These are phyloP conservation scores for Claviceps pazoutovae DNA, from an alignment of 2,329 filamentous ascomycete genomes.

Conservation along the genomic window DNA sequence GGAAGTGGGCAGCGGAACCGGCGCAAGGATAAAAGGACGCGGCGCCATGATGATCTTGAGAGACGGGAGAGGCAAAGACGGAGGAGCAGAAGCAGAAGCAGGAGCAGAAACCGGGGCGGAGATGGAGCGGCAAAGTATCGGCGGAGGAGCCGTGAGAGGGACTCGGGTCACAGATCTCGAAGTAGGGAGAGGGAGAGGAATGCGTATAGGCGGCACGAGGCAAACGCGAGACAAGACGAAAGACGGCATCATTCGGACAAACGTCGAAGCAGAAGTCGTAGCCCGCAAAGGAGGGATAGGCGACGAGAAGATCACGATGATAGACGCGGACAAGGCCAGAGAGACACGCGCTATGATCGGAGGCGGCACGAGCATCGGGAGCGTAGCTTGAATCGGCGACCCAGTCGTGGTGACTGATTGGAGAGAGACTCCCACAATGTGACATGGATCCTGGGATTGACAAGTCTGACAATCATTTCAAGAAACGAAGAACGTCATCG, in stretches of 20 bases:
- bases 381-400: conserved; percentile 4
- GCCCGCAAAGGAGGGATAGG: conserved; percentile 7
- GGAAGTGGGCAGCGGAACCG: background rate
- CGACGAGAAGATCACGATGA: conserved; percentile 9
- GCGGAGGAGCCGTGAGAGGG: conserved; percentile 12
- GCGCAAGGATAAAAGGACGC: conserved; percentile 15
- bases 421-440: background rate
- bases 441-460: background rate
- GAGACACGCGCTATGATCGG: conserved; percentile 9
- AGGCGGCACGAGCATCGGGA: conserved; percentile 10
- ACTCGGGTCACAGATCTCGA: conserved; percentile 6
- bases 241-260: conserved; percentile 3
- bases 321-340: conserved; percentile 4
- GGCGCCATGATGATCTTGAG: conserved; percentile 18
- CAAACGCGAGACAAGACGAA: conserved; percentile 3
- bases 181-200: conserved; percentile 9
- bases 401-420: background rate
- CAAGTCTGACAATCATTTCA: background rate
- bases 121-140: conserved; percentile 17
- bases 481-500: no score
- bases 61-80: conserved; percentile 19
- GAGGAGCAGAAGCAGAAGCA: conserved; percentile 19
- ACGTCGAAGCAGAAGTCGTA: conserved; percentile 4
- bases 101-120: conserved; percentile 13
- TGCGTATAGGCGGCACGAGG: conserved; percentile 1